Evolutionary conservation across 129 eudicot species (phyloP).

Genomic region (carrot (Daucus carota)): DH1_v3.0 NC_030381.2:43021001-43021500

Average conservation of each 20-base stretch:
- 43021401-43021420: slow-evolving; percentile 69
- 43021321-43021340: slow-evolving; percentile 52
- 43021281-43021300: slow-evolving; percentile 42
- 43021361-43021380: slow-evolving; percentile 62
- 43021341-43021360: slow-evolving; percentile 78
- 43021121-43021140: slow-evolving; percentile 59
- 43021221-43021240: slow-evolving; percentile 37
- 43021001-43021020: slow-evolving; percentile 62
- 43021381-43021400: slow-evolving; percentile 43
- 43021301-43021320: slow-evolving; percentile 55
- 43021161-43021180: background rate
- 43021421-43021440: slow-evolving; percentile 54
- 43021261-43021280: slow-evolving; percentile 37
- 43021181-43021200: slow-evolving; percentile 2
- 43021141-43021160: slow-evolving; percentile 32
- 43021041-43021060: slow-evolving; percentile 61
- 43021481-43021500: slow-evolving; percentile 71
- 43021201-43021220: background rate
- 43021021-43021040: slow-evolving; percentile 55
- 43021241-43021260: slow-evolving; percentile 41
- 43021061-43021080: slow-evolving; percentile 65
- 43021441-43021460: slow-evolving; percentile 62
- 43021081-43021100: slow-evolving; percentile 69
- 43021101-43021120: slow-evolving; percentile 68
- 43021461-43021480: slow-evolving; percentile 44